A percentile compares a stretch with the other conserved stretches of the same genome.
Conservation (phyloP, 2,329 filamentous ascomycete genomes). For the Elsinoe perseae region DNA sequence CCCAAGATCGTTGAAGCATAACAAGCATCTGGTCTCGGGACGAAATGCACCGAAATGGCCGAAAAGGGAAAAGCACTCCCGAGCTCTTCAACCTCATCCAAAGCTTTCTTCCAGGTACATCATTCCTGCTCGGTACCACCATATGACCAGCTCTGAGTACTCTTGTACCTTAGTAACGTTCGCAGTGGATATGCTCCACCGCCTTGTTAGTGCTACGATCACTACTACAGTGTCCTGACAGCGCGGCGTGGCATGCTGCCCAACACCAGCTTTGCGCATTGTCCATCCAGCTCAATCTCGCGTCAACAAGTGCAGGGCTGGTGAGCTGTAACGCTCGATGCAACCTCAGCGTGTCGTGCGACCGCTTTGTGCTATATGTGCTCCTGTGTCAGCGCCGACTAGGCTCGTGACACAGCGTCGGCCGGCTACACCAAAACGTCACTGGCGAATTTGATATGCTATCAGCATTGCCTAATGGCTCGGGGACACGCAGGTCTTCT, state of each 20-base stretch:
- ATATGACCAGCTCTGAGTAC: too few relatives aligned
- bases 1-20: background rate
- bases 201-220: too few relatives aligned
- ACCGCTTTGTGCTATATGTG: background rate
- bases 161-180: too few relatives aligned
- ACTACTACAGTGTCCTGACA: too few relatives aligned
- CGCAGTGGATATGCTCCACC: too few relatives aligned
- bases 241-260: too few relatives aligned
- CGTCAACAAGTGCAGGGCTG: too few relatives aligned
- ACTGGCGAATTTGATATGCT: background rate
- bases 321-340: too few relatives aligned
- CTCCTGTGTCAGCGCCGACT: background rate
- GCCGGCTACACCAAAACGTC: background rate
- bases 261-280: too few relatives aligned
- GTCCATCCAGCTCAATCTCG: too few relatives aligned
- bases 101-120: background rate
- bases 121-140: too few relatives aligned
- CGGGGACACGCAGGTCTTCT: background rate
- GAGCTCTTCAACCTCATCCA: background rate
- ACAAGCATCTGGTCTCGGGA: background rate
- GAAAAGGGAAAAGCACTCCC: constrained; percentile 1
- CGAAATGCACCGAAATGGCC: background rate
- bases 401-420: background rate
- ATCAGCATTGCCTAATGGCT: background rate
- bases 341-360: background rate